Base-by-base conservation (phyloP, 2,329 filamentous ascomycete genomes). In the Monilinia aucupariae region DNA sequence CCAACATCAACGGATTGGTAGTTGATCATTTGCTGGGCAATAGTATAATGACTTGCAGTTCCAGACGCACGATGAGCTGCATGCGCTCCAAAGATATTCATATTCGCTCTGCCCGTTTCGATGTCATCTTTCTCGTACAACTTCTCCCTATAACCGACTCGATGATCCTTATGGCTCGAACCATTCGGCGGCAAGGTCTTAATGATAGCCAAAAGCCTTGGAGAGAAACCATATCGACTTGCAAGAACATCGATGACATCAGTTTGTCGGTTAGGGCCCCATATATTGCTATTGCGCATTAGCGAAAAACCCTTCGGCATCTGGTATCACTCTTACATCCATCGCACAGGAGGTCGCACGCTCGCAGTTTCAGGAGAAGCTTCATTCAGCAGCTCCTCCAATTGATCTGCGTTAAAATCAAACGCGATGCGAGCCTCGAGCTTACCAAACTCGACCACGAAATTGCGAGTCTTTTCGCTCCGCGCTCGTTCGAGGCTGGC, bases 1-100 rank as follows among this genome's bases (percentile, higher is more conserved):
- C 87, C 88, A 73, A 87, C 83, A 69, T 92, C 89, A 17, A 90
- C 82, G 0, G 87, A 88, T 17, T 85, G 87, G 73, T 89, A 92
- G 72, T 91, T 88, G 79, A 88, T 88, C n/a, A 90, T 86, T 61
- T 87, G 82, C 66, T 89, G 81, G 7, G 88, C 82, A 49, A 91
- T 83, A 56, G 65, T 76, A 76, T 65, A 80, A 69, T 66, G 76
- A 68, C 64, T 77, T 49, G 67, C 63, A 17, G 55, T 53, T 63
- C 50, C 61, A 13, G 20, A 5, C 27, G 22, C 32, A 43, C 32
- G 43, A 30, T 30, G 20, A 17, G 50, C 32, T 3, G 60, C 20
- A 55, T 32, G 41, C 22, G 59, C 6, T 17, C 58, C 61, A 3
- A 59, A 47, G 4, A 52, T 39, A 56, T 67, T 63, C 22, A 66